Percentiles rank a stretch among this genome's conserved stretches.
phyloP scores from a whole-genome alignment of 306 rosid genomes.

The Quercus gilva region DNA sequence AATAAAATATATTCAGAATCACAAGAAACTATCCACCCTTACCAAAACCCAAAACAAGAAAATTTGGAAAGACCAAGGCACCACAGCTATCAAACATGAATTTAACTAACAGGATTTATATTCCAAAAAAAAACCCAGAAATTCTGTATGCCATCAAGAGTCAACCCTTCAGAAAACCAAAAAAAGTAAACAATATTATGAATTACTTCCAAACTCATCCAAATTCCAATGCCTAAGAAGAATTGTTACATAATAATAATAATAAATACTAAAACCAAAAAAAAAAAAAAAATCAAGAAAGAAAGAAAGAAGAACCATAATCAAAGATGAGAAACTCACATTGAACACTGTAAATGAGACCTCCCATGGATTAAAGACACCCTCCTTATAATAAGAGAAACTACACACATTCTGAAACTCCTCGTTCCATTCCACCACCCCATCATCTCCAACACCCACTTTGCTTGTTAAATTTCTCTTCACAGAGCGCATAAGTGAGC shows the following conservation, averaged over 20 bases:
- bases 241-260: not conserved
- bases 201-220: not conserved
- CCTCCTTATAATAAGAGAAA: slow-evolving; percentile 65
- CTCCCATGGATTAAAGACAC: slow-evolving; percentile 94
- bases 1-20: not conserved
- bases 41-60: not conserved
- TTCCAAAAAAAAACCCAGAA: not conserved
- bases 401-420: slow-evolving; percentile 59
- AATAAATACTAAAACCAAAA: not conserved
- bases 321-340: slow-evolving; percentile 35
- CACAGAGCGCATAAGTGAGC: slow-evolving; percentile 56
- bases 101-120: not conserved
- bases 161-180: not conserved
- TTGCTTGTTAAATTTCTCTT: slow-evolving; percentile 64
- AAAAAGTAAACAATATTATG: not conserved
- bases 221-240: not conserved
- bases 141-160: not conserved
- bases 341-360: slow-evolving; percentile 80
- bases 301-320: not conserved
- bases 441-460: slow-evolving; percentile 31
- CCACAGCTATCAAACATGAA: not conserved
- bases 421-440: slow-evolving; percentile 60
- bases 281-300: not conserved
- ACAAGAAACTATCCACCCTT: not conserved
- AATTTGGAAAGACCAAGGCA: not conserved